A percentile compares a stretch with the other conserved stretches of the same genome.
These are phyloP conservation scores for Tetrapyrgos nigripes DNA, from an alignment of 1,284 basidiomycete genomes.

Conservation along the genomic window DNA sequence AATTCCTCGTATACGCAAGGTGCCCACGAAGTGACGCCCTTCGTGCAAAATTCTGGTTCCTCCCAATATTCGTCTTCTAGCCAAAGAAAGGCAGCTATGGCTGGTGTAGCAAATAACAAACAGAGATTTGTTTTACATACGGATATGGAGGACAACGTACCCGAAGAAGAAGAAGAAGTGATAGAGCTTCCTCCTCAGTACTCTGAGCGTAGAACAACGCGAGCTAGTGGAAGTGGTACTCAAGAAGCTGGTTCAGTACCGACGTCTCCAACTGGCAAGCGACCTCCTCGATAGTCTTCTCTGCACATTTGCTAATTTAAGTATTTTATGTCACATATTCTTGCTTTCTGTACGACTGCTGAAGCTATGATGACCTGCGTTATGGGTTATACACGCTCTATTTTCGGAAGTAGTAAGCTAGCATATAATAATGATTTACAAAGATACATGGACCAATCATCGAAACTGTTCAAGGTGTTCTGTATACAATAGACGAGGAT, in stretches of 20 bases:
- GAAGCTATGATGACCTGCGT: too few relatives aligned
- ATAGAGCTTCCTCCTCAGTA: conserved; percentile 82
- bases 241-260: background rate
- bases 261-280: background rate
- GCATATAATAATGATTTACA: background rate
- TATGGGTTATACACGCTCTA: background rate
- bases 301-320: background rate
- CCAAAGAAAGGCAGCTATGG: conserved; percentile 58
- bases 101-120: conserved; percentile 47
- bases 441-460: background rate
- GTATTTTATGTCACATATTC: too few relatives aligned
- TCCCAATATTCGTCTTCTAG: conserved; percentile 37
- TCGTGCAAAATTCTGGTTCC: background rate
- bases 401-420: background rate
- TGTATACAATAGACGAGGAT: background rate
- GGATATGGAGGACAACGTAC: conserved; percentile 63
- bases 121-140: conserved; percentile 74
- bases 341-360: too few relatives aligned
- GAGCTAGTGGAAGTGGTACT: background rate
- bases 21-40: background rate
- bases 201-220: conserved; percentile 51
- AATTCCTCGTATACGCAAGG: background rate
- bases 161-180: conserved; percentile 57
- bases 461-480: background rate
- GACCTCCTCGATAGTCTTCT: background rate